Percentiles rank a stretch among this genome's conserved stretches.
Conservation (phyloP, 495 filamentous ascomycete species). For the Filosporella fistucella region DNA sequence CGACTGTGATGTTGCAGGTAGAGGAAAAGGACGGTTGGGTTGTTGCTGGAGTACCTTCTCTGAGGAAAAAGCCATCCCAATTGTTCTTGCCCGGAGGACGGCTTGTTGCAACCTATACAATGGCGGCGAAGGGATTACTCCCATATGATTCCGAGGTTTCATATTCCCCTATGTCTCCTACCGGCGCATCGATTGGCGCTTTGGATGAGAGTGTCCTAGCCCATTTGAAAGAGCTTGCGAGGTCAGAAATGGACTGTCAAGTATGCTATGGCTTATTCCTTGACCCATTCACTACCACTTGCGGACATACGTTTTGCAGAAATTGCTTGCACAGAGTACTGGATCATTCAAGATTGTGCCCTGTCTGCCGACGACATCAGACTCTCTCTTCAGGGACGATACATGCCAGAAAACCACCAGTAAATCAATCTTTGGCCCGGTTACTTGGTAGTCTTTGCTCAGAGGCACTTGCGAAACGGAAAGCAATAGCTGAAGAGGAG, state of each 20-base stretch:
- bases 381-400: conserved; percentile 52
- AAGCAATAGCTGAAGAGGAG: conserved; percentile 44
- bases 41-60: conserved; percentile 34
- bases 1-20: conserved; percentile 27
- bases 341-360: conserved; percentile 73
- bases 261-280: conserved; percentile 77
- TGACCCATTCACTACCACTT: conserved; percentile 78
- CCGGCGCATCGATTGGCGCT: conserved; percentile 30
- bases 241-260: conserved; percentile 77
- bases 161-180: conserved; percentile 29
- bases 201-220: conserved; percentile 50
- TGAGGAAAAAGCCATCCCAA: conserved; percentile 28
- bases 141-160: conserved; percentile 45
- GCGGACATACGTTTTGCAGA: conserved; percentile 87
- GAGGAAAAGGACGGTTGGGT: conserved; percentile 37
- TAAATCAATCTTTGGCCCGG: conserved; percentile 56
- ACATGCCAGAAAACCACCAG: conserved; percentile 41
- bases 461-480: conserved; percentile 54
- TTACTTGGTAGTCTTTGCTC: conserved; percentile 63
- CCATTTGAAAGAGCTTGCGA: conserved; percentile 52
- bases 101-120: conserved; percentile 53
- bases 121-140: conserved; percentile 51
- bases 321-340: conserved; percentile 68
- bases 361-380: conserved; percentile 67
- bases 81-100: conserved; percentile 45